Evolutionary conservation across 1,284 basidiomycete species (phyloP), one percentile per base, ranked within the genome.

Genomic region (Baeospora myosura): DNA sequence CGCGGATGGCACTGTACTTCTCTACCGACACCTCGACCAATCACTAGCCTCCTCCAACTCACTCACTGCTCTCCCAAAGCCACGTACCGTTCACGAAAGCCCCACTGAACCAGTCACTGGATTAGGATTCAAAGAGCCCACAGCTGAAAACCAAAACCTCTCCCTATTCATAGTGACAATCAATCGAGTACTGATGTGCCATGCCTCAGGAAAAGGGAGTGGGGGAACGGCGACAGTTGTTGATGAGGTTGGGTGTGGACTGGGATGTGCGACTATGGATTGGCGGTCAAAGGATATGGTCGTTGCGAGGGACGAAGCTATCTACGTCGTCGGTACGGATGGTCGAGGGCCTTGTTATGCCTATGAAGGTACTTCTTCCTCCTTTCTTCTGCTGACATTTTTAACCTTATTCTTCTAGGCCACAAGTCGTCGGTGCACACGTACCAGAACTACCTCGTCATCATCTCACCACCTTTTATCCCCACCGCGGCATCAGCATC

Each of bases 1-100:
- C 7, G 92, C 84, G 1, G 94, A 98, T 56, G 95, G 95, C n/a
- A 89, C 89, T 0, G 92, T 97, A 4, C 73, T 97, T 4, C 71
- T 97, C 14, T 93, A 93, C 57, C 81, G 90, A 3, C 88, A 96
- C 53, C 72, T 98, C 26, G 84, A 94, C 55, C 90, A 95, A 57
- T 90, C 89, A 0, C 71, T 94, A 17, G 75, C 81, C 8, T 78
- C 83, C 14, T 74, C 73, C 0, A 66, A 65, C 4, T 77, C 82
- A 1, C 70, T 89, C 10, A 80, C 80, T 4, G 64, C 83, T 4
- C 63, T 94, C 11, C 88, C 88, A 0, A 93, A 94, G 65, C 74
- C 84, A 4, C 81, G 86, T 26, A 73, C 79, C 1, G 69, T 92
- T 5, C 84, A 89, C 51, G 88, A 93, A 55, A 79, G 81, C 1